A percentile compares a stretch with the other conserved stretches of the same genome.
Evolutionary conservation across 805 yeast species (phyloP).

Genomic region (Wickerhamiella australiensis): DNA sequence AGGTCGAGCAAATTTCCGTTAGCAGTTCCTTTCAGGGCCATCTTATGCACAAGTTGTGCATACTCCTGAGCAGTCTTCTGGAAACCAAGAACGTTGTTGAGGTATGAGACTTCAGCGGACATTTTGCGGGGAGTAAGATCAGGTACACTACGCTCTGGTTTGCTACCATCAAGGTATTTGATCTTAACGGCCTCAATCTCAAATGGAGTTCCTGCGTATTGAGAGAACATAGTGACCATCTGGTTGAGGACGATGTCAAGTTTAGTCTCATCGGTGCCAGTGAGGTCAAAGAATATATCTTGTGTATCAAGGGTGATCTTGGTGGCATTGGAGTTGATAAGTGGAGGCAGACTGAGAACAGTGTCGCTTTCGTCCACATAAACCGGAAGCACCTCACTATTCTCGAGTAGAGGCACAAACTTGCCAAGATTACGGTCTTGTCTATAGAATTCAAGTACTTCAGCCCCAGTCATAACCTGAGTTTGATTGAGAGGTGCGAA

Average conservation of each 20-base stretch:
- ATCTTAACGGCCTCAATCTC: constrained; percentile 83
- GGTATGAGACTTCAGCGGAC: constrained; percentile 67
- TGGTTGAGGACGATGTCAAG: constrained; percentile 86
- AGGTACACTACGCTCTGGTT: constrained; percentile 66
- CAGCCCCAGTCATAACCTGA: constrained; percentile 51
- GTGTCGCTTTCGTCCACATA: constrained; percentile 63
- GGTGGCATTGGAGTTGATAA: constrained; percentile 83
- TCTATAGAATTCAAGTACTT: constrained; percentile 80
- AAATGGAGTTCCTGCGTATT: constrained; percentile 70
- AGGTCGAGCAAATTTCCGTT: constrained; percentile 45
- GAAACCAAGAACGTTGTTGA: constrained; percentile 89
- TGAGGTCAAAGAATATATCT: constrained; percentile 83
- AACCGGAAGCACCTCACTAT: constrained; percentile 83
- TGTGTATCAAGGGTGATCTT: constrained; percentile 76
- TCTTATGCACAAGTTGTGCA: constrained; percentile 52
- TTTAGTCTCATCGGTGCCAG: constrained; percentile 92
- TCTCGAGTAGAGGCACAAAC: constrained; percentile 75
- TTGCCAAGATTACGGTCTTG: constrained; percentile 82
- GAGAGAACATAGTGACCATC: constrained; percentile 90
- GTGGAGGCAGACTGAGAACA: constrained; percentile 91
- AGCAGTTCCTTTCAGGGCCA: constrained; percentile 63
- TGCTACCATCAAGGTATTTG: constrained; percentile 61
- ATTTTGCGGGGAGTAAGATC: constrained; percentile 52
- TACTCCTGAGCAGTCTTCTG: constrained; percentile 57
- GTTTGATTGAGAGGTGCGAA: constrained; percentile 37